Percentiles rank a stretch among this genome's conserved stretches.
phyloP scores from a whole-genome alignment of 257 asterid species.

The Verbena officinalis region DNA sequence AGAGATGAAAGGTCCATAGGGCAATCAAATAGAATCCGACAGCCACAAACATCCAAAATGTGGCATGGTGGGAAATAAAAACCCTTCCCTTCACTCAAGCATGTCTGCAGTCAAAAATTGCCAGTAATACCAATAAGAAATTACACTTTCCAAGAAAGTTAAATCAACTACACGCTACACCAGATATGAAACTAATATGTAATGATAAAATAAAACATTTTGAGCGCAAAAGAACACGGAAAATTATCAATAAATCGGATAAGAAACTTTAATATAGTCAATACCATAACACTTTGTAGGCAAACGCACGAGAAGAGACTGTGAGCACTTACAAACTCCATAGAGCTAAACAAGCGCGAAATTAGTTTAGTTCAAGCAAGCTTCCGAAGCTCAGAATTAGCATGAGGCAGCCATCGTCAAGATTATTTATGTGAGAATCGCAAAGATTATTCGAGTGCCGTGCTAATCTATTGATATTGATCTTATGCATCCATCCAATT shows the following conservation, averaged over 20 bases:
- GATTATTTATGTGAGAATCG: too few species aligned
- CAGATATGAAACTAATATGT: neutral
- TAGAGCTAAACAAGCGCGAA: conserved; percentile 25
- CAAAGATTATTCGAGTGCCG: neutral
- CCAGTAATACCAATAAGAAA: conserved; percentile 9
- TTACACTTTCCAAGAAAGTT: neutral
- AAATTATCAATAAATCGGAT: neutral
- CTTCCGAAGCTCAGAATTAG: neutral
- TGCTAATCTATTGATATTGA: too few species aligned
- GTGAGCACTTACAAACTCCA: conserved; percentile 39
- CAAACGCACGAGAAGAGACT: neutral
- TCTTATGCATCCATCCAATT: too few species aligned
- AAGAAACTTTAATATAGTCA: neutral
- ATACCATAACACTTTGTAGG: neutral
- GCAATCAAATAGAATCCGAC: conserved; percentile 69
- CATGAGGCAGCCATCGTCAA: neutral
- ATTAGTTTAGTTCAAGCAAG: neutral
- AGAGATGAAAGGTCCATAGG: conserved; percentile 84
- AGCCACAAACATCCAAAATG: conserved; percentile 64
- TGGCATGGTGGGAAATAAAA: conserved; percentile 84
- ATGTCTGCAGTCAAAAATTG: conserved; percentile 58
- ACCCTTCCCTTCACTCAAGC: conserved; percentile 81
- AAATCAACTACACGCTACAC: neutral
- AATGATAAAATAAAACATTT: neutral
- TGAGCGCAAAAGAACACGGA: too few species aligned